Evolutionary conservation across 495 filamentous ascomycete species (phyloP).

Genomic region (Hypoxylon crocopeplum): DNA sequence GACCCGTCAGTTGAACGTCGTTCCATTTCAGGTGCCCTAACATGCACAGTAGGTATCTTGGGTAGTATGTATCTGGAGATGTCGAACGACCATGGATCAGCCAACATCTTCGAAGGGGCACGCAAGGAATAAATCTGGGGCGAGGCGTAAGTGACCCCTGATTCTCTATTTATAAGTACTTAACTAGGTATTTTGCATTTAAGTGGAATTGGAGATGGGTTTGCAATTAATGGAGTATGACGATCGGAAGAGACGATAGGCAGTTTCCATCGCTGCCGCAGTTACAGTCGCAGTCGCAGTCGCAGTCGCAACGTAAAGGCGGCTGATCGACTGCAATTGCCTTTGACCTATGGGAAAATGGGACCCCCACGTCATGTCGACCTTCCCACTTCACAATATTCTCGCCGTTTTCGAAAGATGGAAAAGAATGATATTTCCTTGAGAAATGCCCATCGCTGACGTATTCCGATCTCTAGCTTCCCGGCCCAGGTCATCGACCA

Average conservation of each 20-base stretch:
- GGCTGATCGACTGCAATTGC: slow-evolving; percentile 9
- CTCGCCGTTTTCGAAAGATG: background rate
- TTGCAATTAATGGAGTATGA: background rate
- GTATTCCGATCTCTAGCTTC: slow-evolving; percentile 45
- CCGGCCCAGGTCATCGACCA: slow-evolving; percentile 59
- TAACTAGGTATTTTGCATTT: background rate
- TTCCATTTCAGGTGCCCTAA: no score
- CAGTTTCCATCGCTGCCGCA: background rate
- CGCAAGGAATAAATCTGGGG: slow-evolving; percentile 47
- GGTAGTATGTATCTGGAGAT: no score
- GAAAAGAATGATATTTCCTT: background rate
- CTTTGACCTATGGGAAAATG: slow-evolving; percentile 7
- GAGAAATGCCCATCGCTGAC: slow-evolving; percentile 36
- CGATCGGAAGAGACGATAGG: background rate
- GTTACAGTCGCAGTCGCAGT: background rate
- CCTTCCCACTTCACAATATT: background rate
- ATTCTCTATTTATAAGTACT: background rate
- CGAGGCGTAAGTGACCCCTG: slow-evolving; percentile 43
- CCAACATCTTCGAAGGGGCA: slow-evolving; percentile 42
- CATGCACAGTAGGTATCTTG: no score
- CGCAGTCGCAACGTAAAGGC: slow-evolving; percentile 5
- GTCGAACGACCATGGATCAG: slow-evolving; percentile 45
- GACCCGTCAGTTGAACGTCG: background rate
- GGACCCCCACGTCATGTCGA: slow-evolving; percentile 10
- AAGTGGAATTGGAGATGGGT: background rate